Evolutionary conservation across 2,329 filamentous ascomycete genomes (phyloP), one percentile per base, ranked within the genome.

Genomic region (Diaporthe citrichinensis): DNA sequence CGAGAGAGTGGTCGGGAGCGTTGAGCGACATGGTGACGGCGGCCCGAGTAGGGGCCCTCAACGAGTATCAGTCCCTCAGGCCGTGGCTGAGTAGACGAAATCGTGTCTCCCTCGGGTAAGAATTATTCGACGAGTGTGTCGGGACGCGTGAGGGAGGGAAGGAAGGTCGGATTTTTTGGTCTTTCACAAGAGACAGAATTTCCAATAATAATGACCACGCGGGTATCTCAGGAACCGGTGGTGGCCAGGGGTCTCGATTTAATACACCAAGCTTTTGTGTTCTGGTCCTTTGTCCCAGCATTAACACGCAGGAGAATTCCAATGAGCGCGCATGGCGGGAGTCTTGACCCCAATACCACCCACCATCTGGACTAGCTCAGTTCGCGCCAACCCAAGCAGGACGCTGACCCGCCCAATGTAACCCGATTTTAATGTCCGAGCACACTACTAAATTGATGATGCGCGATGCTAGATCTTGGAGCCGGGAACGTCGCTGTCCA

Each of bases 1-100:
- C 74, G 14, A 75, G 74, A 2, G 74, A 57, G 36, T 68, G 74
- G 31, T 75, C 71, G n/a, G 71, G 71, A 5, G 39, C 3, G 44
- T 41, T 17, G 25, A 72, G 20, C 53, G 74, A 44, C 74, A 75
- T 75, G 31, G 25, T 55, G 65, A 41, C 49, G 34, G 34, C 36
- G 49, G 65, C 65, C 65, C 65, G 49, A 23, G 44, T 41, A 55
- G n/a, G 65, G 46, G 23, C 49, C 46, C 49, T 69, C 34, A 34
- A 68, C 61, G 65, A 53, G 65, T 41, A 49, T 68, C 46, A 55
- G 73, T 61, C 57, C 36, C 67, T 34, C 44, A 49, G 51, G 68
- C 46, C 46, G 58, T 20, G 72, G 53, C 51, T 58, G 39, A 67
- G 34, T 36, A 23, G 61, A 46, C 31, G 53, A 17, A 31, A 23